A percentile compares a stretch with the other conserved stretches of the same genome.
These are phyloP conservation scores for Hypoxylon lenormandii DNA, from an alignment of 495 filamentous ascomycete genomes.

Conservation along the genomic window DNA sequence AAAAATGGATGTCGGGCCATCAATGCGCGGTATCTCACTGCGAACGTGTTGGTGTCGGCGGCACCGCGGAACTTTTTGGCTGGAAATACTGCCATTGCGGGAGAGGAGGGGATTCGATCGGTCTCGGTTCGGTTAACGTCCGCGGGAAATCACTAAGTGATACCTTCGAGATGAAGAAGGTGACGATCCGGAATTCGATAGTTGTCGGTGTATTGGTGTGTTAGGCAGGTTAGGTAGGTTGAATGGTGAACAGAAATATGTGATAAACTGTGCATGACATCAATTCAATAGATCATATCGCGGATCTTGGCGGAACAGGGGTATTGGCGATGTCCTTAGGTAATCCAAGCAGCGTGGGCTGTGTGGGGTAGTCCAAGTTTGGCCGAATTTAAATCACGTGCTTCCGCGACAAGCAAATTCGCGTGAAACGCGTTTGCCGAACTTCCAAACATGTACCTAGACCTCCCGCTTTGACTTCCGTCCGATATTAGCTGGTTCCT, in stretches of 20 bases:
- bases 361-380: not conserved
- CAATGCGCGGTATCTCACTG: constrained; percentile 76
- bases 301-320: not conserved
- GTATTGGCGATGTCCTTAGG: constrained; percentile 9
- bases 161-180: not conserved
- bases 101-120: not conserved
- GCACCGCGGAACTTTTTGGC: constrained; percentile 76
- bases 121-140: not conserved
- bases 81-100: constrained; percentile 76
- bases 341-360: too few relatives aligned
- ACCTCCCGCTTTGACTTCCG: constrained; percentile 4
- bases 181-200: not conserved
- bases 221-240: too few relatives aligned
- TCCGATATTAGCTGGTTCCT: constrained; percentile 3
- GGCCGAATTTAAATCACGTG: constrained; percentile 26
- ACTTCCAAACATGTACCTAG: constrained; percentile 21
- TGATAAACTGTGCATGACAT: constrained; percentile 20
- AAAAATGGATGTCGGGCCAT: constrained; percentile 84
- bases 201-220: too few relatives aligned
- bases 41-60: constrained; percentile 72
- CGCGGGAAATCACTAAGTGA: not conserved
- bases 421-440: constrained; percentile 30
- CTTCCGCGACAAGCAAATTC: constrained; percentile 38
- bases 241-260: not conserved
- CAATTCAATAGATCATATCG: not conserved